phyloP scores from a whole-genome alignment of 2,329 filamentous ascomycete species.

The Phyllachora maydis region DNA sequence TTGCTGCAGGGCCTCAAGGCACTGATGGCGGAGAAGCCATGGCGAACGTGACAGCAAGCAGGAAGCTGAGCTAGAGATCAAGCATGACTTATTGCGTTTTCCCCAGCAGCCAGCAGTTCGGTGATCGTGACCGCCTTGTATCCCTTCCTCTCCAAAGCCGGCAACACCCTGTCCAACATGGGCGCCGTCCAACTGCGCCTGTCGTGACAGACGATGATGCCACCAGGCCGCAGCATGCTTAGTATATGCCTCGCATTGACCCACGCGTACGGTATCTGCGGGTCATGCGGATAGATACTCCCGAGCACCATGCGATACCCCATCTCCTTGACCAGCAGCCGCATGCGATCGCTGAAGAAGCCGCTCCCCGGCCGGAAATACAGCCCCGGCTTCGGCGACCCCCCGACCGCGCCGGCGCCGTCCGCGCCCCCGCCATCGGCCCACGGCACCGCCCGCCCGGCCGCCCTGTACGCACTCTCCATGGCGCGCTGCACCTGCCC shows the following conservation, averaged over 20 bases:
- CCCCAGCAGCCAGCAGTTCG: slow-evolving; percentile 31
- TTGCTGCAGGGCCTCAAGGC: slow-evolving; percentile 44
- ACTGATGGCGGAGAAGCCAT: slow-evolving; percentile 16
- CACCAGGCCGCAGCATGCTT: slow-evolving; percentile 58
- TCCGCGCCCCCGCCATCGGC: slow-evolving; percentile 1
- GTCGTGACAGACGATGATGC: slow-evolving; percentile 75
- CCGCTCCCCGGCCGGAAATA: slow-evolving; percentile 76
- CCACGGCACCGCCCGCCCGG: slow-evolving; percentile 7
- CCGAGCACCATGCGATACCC: slow-evolving; percentile 62
- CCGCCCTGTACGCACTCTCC: slow-evolving; percentile 30
- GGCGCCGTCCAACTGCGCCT: slow-evolving; percentile 62
- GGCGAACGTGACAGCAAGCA: no score
- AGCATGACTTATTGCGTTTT: background rate
- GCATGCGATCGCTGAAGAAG: slow-evolving; percentile 57
- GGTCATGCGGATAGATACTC: slow-evolving; percentile 75
- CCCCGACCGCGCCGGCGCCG: background rate
- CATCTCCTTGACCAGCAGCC: slow-evolving; percentile 32
- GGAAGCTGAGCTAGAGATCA: background rate
- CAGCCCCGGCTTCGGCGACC: no score
- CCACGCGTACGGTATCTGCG: slow-evolving; percentile 51
- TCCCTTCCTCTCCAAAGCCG: slow-evolving; percentile 46
- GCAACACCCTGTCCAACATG: slow-evolving; percentile 55
- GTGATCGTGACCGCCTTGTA: slow-evolving; percentile 55
- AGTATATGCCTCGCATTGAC: slow-evolving; percentile 63
- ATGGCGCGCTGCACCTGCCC: slow-evolving; percentile 40